Percentiles rank a stretch among this genome's conserved stretches.
phyloP scores from a whole-genome alignment of 2,329 filamentous ascomycete species.

The Aspergillus sp. region DNA sequence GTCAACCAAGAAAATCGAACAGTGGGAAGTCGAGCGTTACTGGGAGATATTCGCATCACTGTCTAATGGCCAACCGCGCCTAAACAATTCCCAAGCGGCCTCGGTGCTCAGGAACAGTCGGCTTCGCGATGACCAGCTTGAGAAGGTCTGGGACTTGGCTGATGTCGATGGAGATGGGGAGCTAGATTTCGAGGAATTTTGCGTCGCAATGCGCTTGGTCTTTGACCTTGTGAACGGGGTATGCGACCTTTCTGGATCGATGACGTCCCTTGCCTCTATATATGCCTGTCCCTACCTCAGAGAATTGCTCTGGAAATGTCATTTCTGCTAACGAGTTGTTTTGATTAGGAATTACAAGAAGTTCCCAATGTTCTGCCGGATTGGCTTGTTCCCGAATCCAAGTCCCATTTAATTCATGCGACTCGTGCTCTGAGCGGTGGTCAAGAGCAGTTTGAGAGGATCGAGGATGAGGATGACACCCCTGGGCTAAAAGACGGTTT shows the following conservation, averaged over 20 bases:
- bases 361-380: slow-evolving; percentile 84
- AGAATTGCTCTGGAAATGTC: too few species aligned
- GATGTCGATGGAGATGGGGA: slow-evolving; percentile 97
- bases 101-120: slow-evolving; percentile 69
- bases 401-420: slow-evolving; percentile 84
- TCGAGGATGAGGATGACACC: slow-evolving; percentile 73
- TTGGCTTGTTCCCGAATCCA: slow-evolving; percentile 95
- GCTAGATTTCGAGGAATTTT: slow-evolving; percentile 98
- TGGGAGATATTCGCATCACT: slow-evolving; percentile 75
- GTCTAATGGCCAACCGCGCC: slow-evolving; percentile 57
- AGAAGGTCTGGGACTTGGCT: slow-evolving; percentile 93
- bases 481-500: slow-evolving; percentile 90
- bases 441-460: slow-evolving; percentile 76
- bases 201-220: slow-evolving; percentile 95
- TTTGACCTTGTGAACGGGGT: slow-evolving; percentile 96
- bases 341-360: slow-evolving; percentile 71
- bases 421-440: slow-evolving; percentile 72
- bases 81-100: slow-evolving; percentile 66
- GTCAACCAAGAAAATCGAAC: slow-evolving; percentile 55
- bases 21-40: slow-evolving; percentile 71
- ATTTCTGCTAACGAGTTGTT: too few species aligned
- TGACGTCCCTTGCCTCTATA: background rate
- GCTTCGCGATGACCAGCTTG: slow-evolving; percentile 77
- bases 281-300: too few species aligned
- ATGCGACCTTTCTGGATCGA: slow-evolving; percentile 24